phyloP scores from a whole-genome alignment of 441 rosid species.

The Cnidoscolus chayamansa region DNA sequence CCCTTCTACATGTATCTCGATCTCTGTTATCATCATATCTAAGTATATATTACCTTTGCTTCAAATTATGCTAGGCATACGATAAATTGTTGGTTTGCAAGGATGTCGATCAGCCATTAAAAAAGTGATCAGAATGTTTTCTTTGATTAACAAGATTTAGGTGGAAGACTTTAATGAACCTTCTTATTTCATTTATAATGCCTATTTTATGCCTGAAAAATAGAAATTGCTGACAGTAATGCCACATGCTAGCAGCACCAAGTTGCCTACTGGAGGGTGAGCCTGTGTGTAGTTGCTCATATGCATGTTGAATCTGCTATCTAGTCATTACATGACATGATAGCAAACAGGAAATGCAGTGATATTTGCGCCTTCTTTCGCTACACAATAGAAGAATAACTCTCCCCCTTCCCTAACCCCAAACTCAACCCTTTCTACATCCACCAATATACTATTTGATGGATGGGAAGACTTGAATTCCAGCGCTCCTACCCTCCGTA shows the following conservation, averaged over 20 bases:
- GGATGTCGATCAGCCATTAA: background rate
- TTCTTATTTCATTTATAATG: background rate
- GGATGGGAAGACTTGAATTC: no score
- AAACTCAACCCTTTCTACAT: no score
- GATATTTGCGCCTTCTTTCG: no score
- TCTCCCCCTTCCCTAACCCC: no score
- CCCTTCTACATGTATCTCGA: background rate
- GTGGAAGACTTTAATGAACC: background rate
- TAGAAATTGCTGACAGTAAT: background rate
- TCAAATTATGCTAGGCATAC: slow-evolving; percentile 1
- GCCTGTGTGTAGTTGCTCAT: background rate
- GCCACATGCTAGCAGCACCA: background rate
- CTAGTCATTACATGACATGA: background rate
- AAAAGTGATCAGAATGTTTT: background rate
- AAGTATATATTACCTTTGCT: background rate
- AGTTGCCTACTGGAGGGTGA: no score
- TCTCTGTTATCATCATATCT: slow-evolving; percentile 2
- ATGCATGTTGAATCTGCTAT: background rate
- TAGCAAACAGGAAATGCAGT: no score
- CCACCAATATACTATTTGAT: no score
- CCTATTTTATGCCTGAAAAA: background rate
- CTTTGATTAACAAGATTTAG: background rate
- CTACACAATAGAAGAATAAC: no score
- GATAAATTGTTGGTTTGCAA: background rate
- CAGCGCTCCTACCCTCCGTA: no score